These are phyloP conservation scores for Backusella westeae DNA, from an alignment of 192 early-diverging fungal genomes.

Conservation along the genomic window DNA sequence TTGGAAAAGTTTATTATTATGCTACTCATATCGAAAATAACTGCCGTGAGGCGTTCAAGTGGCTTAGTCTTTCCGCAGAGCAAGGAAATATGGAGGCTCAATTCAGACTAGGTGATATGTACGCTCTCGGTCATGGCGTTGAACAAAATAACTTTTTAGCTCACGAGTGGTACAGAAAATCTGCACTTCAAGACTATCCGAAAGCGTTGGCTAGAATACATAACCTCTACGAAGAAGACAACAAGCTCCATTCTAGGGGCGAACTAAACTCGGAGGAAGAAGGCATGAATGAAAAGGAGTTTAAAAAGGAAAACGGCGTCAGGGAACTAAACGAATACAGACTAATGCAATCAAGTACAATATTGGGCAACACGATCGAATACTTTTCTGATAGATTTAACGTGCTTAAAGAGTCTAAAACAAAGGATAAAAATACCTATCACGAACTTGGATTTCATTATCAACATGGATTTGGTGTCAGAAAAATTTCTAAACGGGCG, in stretches of 20 bases:
- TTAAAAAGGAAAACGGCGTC: background rate
- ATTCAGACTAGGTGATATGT: background rate
- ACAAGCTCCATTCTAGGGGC: background rate
- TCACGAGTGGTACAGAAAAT: background rate
- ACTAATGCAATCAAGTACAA: background rate
- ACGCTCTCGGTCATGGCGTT: background rate
- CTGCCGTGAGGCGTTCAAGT: background rate
- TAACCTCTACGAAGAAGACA: background rate
- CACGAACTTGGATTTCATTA: background rate
- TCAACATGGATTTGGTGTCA: background rate
- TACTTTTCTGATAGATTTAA: background rate
- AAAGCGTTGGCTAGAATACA: background rate
- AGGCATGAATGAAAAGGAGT: background rate
- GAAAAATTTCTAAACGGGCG: background rate
- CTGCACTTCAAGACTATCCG: background rate
- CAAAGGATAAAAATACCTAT: background rate
- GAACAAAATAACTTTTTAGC: background rate
- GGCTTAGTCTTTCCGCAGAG: background rate
- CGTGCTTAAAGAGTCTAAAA: background rate
- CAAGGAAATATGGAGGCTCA: background rate
- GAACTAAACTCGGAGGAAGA: background rate
- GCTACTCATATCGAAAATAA: background rate
- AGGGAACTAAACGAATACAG: background rate
- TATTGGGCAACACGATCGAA: background rate
- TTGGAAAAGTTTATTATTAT: background rate